These are phyloP conservation scores for Rhizophagus sp. DNA, from an alignment of 192 early-diverging fungal species.

Conservation along the genomic window DNA sequence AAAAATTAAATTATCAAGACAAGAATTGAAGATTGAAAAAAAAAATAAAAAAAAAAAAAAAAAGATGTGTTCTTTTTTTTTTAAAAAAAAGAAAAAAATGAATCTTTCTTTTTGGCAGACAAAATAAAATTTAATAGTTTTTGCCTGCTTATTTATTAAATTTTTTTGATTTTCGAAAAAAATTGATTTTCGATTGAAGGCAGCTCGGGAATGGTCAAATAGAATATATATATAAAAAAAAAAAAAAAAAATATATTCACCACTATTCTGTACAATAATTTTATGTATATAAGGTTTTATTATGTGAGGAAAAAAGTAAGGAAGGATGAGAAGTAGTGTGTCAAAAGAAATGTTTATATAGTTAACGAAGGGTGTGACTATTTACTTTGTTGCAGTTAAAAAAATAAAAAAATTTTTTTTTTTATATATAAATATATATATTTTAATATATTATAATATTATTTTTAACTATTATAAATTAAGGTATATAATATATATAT, in stretches of 20 bases:
- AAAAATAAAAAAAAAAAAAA: background rate
- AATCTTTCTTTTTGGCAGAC: conserved; percentile 8
- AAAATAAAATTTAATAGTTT: background rate
- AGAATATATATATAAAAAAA: background rate
- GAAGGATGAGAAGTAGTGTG: background rate
- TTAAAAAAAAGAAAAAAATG: background rate
- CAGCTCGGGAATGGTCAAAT: background rate
- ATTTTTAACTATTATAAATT: too few relatives aligned
- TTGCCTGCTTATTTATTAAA: background rate
- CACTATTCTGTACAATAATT: background rate
- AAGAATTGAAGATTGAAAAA: background rate
- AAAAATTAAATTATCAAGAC: background rate
- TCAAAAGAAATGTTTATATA: background rate
- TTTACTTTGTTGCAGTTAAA: too few relatives aligned
- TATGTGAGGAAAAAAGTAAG: background rate
- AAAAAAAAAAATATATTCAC: background rate
- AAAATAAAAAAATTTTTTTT: too few relatives aligned
- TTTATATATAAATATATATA: too few relatives aligned
- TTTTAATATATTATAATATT: too few relatives aligned
- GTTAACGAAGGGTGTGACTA: background rate
- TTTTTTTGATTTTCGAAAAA: background rate
- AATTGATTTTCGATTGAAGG: conserved; percentile 3
- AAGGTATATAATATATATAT: too few relatives aligned
- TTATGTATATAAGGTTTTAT: background rate
- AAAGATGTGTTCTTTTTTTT: too few relatives aligned